These are phyloP conservation scores for Lachnellula cervina DNA, from an alignment of 2,329 filamentous ascomycete genomes.

Conservation along the genomic window DNA sequence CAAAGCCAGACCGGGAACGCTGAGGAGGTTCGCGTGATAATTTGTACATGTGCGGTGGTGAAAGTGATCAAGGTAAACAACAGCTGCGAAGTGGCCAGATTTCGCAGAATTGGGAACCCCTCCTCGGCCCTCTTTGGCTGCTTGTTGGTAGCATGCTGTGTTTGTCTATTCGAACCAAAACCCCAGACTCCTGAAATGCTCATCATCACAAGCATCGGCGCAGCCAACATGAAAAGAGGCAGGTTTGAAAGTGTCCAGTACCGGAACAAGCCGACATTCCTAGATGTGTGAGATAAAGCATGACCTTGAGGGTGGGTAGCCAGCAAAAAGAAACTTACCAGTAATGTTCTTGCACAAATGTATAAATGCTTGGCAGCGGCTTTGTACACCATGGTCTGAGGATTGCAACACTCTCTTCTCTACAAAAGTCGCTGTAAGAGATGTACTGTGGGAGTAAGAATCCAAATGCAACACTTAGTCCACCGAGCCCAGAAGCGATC, in stretches of 20 bases:
- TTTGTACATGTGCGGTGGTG: slow-evolving; percentile 86
- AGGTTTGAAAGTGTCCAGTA: slow-evolving; percentile 89
- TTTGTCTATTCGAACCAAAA: background rate
- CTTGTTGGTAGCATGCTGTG: slow-evolving; percentile 22
- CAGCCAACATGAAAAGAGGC: slow-evolving; percentile 79
- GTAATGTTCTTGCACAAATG: slow-evolving; percentile 83
- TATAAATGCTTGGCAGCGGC: slow-evolving; percentile 79
- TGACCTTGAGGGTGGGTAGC: background rate
- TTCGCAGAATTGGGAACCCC: slow-evolving; percentile 21
- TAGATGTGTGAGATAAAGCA: slow-evolving; percentile 34
- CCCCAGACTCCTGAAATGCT: slow-evolving; percentile 52
- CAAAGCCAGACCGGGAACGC: slow-evolving; percentile 88
- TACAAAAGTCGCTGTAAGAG: slow-evolving; percentile 71
- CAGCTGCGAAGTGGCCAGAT: slow-evolving; percentile 66
- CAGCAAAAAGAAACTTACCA: slow-evolving; percentile 56
- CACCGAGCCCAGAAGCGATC: slow-evolving; percentile 57
- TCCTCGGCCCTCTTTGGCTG: slow-evolving; percentile 11
- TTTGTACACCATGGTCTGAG: slow-evolving; percentile 69
- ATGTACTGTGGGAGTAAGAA: slow-evolving; percentile 67
- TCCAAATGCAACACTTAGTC: slow-evolving; percentile 61
- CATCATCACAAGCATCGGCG: slow-evolving; percentile 69
- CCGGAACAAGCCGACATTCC: slow-evolving; percentile 79
- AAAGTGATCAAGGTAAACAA: slow-evolving; percentile 67
- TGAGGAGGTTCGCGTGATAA: slow-evolving; percentile 83
- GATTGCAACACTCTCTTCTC: slow-evolving; percentile 24